Evolutionary conservation across 805 yeast species (phyloP).

Genomic region (Kluyveromyces dobzhanskii): DNA sequence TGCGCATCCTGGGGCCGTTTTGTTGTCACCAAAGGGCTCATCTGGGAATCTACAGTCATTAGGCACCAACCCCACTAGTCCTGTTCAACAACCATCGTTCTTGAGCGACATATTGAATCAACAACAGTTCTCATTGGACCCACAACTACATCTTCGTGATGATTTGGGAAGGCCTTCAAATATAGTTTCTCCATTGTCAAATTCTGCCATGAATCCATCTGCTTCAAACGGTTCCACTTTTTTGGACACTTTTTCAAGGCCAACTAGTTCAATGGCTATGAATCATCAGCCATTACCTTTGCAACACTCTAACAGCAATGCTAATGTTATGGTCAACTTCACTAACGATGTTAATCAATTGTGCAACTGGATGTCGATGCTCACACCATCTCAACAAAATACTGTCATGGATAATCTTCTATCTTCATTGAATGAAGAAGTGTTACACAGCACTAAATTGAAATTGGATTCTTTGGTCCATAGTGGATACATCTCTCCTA

Average conservation of each 20-base stretch:
- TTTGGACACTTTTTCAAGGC: slow-evolving; percentile 17
- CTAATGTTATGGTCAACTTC: slow-evolving; percentile 29
- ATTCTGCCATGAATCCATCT: slow-evolving; percentile 13
- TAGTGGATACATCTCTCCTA: slow-evolving; percentile 19
- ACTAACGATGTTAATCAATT: slow-evolving; percentile 43
- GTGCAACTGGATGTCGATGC: slow-evolving; percentile 42
- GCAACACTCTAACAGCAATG: slow-evolving; percentile 9
- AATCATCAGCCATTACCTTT: slow-evolving; percentile 5
- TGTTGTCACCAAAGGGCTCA: slow-evolving; percentile 28
- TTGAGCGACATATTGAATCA: slow-evolving; percentile 20
- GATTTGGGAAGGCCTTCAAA: slow-evolving; percentile 12
- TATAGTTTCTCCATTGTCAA: slow-evolving; percentile 16
- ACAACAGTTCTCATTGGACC: slow-evolving; percentile 12
- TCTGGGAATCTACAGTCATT: slow-evolving; percentile 13
- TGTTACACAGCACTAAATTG: slow-evolving; percentile 40
- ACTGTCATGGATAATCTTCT: slow-evolving; percentile 48
- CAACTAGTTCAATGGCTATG: slow-evolving; percentile 12
- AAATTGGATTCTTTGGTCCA: slow-evolving; percentile 34
- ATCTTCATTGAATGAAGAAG: slow-evolving; percentile 42
- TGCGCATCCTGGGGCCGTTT: slow-evolving; percentile 36
- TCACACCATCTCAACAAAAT: slow-evolving; percentile 44
- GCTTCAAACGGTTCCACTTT: slow-evolving; percentile 13
- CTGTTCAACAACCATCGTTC: slow-evolving; percentile 11
- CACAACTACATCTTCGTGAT: slow-evolving; percentile 5
- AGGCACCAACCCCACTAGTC: slow-evolving; percentile 8